phyloP scores from a whole-genome alignment of 148 eudicot genomes.

The Bassia scoparia region DNA sequence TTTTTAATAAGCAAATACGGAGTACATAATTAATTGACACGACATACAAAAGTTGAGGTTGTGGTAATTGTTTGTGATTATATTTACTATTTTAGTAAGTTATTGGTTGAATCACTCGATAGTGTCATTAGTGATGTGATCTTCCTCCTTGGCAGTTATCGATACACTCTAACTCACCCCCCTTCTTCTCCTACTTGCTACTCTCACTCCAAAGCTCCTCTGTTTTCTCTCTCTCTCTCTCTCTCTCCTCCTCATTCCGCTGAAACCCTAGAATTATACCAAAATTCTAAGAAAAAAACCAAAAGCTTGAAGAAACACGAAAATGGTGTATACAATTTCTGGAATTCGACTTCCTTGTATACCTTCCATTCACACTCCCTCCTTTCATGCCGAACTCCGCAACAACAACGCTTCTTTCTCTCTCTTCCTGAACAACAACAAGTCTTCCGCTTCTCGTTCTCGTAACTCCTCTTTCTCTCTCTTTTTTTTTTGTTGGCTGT shows the following conservation, averaged over 20 bases:
- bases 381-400: conserved; percentile 32
- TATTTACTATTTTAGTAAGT: too few relatives aligned
- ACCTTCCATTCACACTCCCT: conserved; percentile 36
- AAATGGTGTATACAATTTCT: conserved; percentile 64
- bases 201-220: neutral
- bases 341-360: conserved; percentile 55
- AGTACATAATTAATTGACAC: too few relatives aligned
- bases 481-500: neutral
- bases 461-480: neutral
- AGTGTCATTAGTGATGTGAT: neutral
- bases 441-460: conserved; percentile 22
- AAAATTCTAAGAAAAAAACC: neutral
- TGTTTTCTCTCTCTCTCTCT: neutral
- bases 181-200: neutral
- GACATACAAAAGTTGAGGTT: too few relatives aligned
- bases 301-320: neutral
- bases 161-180: neutral
- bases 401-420: conserved; percentile 27
- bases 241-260: neutral
- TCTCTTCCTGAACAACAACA: conserved; percentile 28
- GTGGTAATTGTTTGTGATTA: neutral
- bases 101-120: neutral
- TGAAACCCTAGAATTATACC: conserved; percentile 6
- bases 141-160: conserved; percentile 17
- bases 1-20: too few relatives aligned